Evolutionary conservation across 78 protist genomes (phyloP).

Genomic region (Cavenderia fasciculata): DNA sequence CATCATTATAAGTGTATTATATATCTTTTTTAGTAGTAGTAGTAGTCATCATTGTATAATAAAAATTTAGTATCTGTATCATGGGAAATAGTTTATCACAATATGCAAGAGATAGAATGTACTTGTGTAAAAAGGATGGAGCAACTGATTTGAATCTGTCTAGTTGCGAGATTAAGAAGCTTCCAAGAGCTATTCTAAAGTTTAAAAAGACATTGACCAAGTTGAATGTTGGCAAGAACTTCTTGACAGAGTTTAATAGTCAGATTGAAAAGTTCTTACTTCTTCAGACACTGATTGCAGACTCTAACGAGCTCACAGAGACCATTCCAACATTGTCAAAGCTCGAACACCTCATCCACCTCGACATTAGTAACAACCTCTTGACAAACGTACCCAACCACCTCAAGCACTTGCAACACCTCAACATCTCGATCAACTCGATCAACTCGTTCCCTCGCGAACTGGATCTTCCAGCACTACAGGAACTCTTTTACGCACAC

Average conservation of each 20-base stretch:
- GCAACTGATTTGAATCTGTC: conserved; percentile 42
- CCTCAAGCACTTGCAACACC: conserved; percentile 1
- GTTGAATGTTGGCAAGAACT: conserved; percentile 73
- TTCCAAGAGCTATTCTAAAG: conserved; percentile 60
- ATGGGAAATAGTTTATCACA: conserved; percentile 73
- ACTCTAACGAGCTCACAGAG: conserved; percentile 54
- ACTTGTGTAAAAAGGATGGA: conserved; percentile 24
- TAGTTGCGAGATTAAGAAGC: conserved; percentile 14
- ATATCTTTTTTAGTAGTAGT: too few relatives aligned
- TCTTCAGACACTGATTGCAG: conserved; percentile 42
- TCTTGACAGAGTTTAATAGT: conserved; percentile 15
- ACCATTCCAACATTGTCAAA: conserved; percentile 6
- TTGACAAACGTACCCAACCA: conserved; percentile 41
- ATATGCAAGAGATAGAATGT: conserved; percentile 61
- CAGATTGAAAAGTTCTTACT: conserved; percentile 22
- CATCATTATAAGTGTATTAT: too few relatives aligned
- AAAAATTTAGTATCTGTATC: too few relatives aligned
- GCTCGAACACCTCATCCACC: not conserved
- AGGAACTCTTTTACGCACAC: conserved; percentile 45
- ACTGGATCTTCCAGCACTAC: conserved; percentile 14
- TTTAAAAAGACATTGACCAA: conserved; percentile 23
- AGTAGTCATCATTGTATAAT: too few relatives aligned
- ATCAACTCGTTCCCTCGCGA: conserved; percentile 14
- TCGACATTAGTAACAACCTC: conserved; percentile 60
- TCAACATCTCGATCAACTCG: conserved; percentile 27